A percentile compares a stretch with the other conserved stretches of the same genome.
Evolutionary conservation across 2,329 filamentous ascomycete genomes (phyloP).

Genomic region (Fusarium armeniacum): DNA sequence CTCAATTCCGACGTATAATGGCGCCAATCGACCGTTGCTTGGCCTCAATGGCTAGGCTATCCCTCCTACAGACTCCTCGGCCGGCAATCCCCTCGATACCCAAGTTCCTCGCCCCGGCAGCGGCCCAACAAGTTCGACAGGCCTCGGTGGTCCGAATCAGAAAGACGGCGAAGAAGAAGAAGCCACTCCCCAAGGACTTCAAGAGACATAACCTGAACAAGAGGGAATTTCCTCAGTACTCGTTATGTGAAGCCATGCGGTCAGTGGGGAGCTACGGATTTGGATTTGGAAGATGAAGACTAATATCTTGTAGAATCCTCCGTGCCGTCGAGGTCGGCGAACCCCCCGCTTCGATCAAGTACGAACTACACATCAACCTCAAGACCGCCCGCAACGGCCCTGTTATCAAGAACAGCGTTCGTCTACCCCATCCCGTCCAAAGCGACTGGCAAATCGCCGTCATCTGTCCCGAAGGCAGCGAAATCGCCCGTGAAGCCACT

Average conservation of each 20-base stretch:
- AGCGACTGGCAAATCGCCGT: slow-evolving; percentile 92
- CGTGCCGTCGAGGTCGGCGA: slow-evolving; percentile 92
- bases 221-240: slow-evolving; percentile 75
- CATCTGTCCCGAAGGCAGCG: slow-evolving; percentile 86
- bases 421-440: slow-evolving; percentile 89
- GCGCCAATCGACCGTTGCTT: slow-evolving; percentile 67
- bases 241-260: slow-evolving; percentile 94
- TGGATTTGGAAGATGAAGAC: background rate
- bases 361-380: slow-evolving; percentile 88
- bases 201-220: slow-evolving; percentile 76
- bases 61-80: slow-evolving; percentile 59
- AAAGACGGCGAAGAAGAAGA: slow-evolving; percentile 69
- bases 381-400: slow-evolving; percentile 88
- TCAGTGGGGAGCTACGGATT: slow-evolving; percentile 55
- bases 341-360: slow-evolving; percentile 80
- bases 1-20: slow-evolving; percentile 57
- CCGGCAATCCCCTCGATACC: slow-evolving; percentile 62
- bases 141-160: slow-evolving; percentile 60
- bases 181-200: slow-evolving; percentile 73
- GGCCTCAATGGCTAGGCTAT: slow-evolving; percentile 67
- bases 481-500: slow-evolving; percentile 79
- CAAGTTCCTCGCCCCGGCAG: slow-evolving; percentile 63
- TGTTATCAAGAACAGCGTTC: slow-evolving; percentile 87
- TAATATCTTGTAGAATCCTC: slow-evolving; percentile 75
- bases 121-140: slow-evolving; percentile 59